Percentiles rank a stretch among this genome's conserved stretches.
phyloP scores from a whole-genome alignment of 148 eudicot genomes.

The Polygonum aviculare region DNA sequence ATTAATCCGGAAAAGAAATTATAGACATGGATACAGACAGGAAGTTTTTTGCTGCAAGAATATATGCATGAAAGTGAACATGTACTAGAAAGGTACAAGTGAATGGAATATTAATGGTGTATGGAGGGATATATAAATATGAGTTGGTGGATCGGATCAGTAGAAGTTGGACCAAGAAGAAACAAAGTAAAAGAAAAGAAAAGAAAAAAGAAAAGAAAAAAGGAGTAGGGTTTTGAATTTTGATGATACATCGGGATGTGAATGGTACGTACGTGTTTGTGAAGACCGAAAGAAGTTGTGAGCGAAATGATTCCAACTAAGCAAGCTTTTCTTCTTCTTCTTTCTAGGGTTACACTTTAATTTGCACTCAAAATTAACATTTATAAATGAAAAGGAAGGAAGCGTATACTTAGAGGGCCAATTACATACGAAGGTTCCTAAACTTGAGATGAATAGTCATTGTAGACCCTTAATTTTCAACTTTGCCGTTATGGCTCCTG shows the following conservation, averaged over 20 bases:
- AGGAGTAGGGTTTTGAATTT: background rate
- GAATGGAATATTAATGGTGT: background rate
- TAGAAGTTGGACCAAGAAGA: no score
- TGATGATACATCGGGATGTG: background rate
- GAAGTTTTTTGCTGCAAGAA: background rate
- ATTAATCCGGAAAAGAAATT: background rate
- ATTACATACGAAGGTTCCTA: no score
- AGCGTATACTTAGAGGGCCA: no score
- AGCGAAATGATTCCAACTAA: constrained; percentile 1
- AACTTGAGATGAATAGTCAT: no score
- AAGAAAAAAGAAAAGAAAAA: background rate
- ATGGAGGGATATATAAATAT: background rate
- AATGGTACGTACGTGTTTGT: constrained; percentile 4
- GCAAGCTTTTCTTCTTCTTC: background rate
- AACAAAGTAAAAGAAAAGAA: background rate
- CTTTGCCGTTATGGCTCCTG: no score
- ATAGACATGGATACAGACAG: no score
- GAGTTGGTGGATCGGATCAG: background rate
- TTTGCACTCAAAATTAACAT: background rate
- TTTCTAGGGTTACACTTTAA: constrained; percentile 1
- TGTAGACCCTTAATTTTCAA: no score
- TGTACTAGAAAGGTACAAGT: background rate
- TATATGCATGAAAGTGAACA: background rate
- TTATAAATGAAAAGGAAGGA: no score
- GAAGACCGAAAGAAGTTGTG: constrained; percentile 3